Percentiles rank a stretch among this genome's conserved stretches.
These are phyloP conservation scores for Alternaria novae-zelandiae DNA, from an alignment of 2,329 filamentous ascomycete genomes.

Conservation along the genomic window DNA sequence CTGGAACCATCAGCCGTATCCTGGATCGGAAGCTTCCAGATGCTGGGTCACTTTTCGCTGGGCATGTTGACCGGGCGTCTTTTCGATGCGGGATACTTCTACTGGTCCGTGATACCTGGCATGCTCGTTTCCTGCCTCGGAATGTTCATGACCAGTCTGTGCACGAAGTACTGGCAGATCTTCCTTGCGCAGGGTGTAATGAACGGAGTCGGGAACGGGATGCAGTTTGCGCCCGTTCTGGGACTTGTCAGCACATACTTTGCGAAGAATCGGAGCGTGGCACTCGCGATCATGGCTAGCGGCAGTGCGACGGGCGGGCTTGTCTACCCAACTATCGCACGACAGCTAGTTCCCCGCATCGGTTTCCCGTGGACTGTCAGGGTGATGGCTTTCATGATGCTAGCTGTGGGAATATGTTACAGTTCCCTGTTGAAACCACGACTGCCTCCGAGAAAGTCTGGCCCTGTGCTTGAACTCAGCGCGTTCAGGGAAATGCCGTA, in stretches of 20 bases:
- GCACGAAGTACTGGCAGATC: constrained; percentile 57
- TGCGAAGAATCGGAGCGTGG: constrained; percentile 62
- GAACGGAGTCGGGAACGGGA: constrained; percentile 42
- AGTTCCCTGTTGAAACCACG: constrained; percentile 50
- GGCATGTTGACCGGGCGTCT: constrained; percentile 60
- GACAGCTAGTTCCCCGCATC: constrained; percentile 63
- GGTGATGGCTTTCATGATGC: constrained; percentile 65
- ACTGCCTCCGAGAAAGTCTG: constrained; percentile 52
- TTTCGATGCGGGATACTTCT: constrained; percentile 60
- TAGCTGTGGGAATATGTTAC: constrained; percentile 51
- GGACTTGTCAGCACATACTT: constrained; percentile 62
- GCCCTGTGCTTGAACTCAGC: constrained; percentile 50
- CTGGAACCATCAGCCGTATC: constrained; percentile 54
- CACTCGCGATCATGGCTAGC: constrained; percentile 64
- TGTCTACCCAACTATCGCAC: constrained; percentile 64
- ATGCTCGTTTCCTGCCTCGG: constrained; percentile 54
- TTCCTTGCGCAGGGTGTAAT: constrained; percentile 47
- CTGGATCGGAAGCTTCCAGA: constrained; percentile 61
- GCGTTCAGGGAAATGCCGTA: constrained; percentile 53
- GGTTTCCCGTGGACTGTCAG: constrained; percentile 72
- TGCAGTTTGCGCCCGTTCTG: constrained; percentile 44
- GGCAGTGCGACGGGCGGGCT: constrained; percentile 69
- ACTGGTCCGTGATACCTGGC: constrained; percentile 52
- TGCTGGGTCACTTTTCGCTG: constrained; percentile 58
- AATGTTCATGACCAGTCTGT: constrained; percentile 61